Base-by-base conservation (phyloP, 805 yeast species). In the Metschnikowia noctiluminum region DNA sequence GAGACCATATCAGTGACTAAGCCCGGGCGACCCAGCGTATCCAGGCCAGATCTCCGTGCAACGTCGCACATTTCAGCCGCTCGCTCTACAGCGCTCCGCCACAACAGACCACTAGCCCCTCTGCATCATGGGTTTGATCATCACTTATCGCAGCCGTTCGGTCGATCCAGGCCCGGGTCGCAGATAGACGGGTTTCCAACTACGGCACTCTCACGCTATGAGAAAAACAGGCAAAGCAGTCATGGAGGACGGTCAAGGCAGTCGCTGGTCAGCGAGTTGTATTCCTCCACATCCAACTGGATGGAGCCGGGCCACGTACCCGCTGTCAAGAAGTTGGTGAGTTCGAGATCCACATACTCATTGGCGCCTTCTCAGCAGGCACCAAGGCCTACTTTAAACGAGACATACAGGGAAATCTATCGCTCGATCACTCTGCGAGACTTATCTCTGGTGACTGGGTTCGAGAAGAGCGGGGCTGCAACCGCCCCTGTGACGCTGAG, bases 221-320 rank as follows among this genome's bases (percentile, higher is more conserved):
- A 68, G 48, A 54, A 63, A 14, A 50, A 52, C 9, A 63, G 61
- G 36, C 62, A 59, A 35, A 46, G 48, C 38, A 50, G 57, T 36
- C 48, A 46, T 12, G 40, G 50, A 31, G 53, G 39, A 12, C 58
- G 67, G 28, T 70, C 76, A 3, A 51, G 74, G 26, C 55, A 70
- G 44, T 70, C 76, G 6, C 69, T 76, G 6, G 57, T 64, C 37
- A 71, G 76, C 55, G 77, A 73, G 31, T 57, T 64, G 38, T 72
- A 77, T 55, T 61, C 66, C 2, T 62, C 74, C 12, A 80, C 75
- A 38, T 68, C 74, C 15, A 74, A 71, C 47, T 79, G 83, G 82
- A 77, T 78, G 81, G 82, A 78, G 46, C 76, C 81, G 3, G 45
- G 68, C 26, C 37, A 45, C 27, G 42, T 37, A 15, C 35, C 38